These are phyloP conservation scores for Cryphonectria japonica DNA, from an alignment of 2,329 filamentous ascomycete genomes.

Conservation along the genomic window DNA sequence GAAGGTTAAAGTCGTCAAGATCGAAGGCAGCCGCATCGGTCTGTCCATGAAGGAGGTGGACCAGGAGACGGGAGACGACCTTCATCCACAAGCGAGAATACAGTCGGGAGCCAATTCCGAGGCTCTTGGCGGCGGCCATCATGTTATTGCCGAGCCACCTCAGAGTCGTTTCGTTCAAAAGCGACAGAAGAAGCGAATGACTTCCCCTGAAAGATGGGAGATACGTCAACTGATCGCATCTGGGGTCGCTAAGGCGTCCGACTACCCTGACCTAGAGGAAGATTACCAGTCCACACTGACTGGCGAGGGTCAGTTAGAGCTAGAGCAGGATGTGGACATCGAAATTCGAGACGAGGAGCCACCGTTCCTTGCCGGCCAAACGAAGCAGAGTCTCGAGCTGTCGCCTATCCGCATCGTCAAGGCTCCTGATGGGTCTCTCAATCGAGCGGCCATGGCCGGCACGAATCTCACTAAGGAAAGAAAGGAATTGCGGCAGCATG, in stretches of 20 bases:
- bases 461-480: slow-evolving; percentile 87
- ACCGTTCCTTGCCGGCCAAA: slow-evolving; percentile 93
- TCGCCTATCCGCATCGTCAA: slow-evolving; percentile 97
- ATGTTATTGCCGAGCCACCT: slow-evolving; percentile 43
- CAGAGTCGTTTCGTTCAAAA: slow-evolving; percentile 66
- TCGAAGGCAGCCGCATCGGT: slow-evolving; percentile 80
- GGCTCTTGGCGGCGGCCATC: slow-evolving; percentile 62
- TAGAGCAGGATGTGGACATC: slow-evolving; percentile 97
- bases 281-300: slow-evolving; percentile 88
- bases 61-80: slow-evolving; percentile 81
- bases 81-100: slow-evolving; percentile 76
- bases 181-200: slow-evolving; percentile 86
- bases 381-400: slow-evolving; percentile 91
- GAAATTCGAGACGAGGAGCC: slow-evolving; percentile 96
- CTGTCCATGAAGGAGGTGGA: slow-evolving; percentile 98
- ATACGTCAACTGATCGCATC: slow-evolving; percentile 96
- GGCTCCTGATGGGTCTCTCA: slow-evolving; percentile 96
- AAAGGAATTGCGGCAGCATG: slow-evolving; percentile 85
- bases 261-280: slow-evolving; percentile 93
- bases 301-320: slow-evolving; percentile 84
- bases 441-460: slow-evolving; percentile 93
- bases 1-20: slow-evolving; percentile 89
- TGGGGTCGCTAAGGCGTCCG: slow-evolving; percentile 87
- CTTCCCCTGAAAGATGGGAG: slow-evolving; percentile 96
- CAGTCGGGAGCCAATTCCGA: slow-evolving; percentile 91